Conservation (phyloP, 352 stramenopile species). For the Phytophthora tentaculata region DNA sequence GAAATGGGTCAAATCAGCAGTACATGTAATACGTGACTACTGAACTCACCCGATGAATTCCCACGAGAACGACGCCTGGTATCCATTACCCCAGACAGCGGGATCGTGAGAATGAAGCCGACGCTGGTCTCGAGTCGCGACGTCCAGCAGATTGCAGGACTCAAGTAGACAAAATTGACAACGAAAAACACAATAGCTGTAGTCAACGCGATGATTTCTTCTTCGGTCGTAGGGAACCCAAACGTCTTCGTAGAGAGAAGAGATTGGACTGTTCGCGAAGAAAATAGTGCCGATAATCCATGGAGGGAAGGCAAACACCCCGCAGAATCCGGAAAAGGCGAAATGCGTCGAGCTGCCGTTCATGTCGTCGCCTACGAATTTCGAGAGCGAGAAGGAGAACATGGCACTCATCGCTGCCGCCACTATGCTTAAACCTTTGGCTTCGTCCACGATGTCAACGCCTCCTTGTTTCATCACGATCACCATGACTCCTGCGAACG, state of each 20-base stretch:
- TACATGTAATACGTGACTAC: too few species aligned
- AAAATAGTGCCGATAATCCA: constrained; percentile 35
- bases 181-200: constrained; percentile 36
- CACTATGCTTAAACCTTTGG: neutral
- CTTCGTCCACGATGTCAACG: neutral
- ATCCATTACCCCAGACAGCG: constrained; percentile 52
- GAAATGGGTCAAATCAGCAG: too few species aligned
- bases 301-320: neutral
- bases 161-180: constrained; percentile 40
- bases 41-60: too few species aligned
- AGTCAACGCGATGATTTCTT: neutral
- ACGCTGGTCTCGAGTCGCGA: constrained; percentile 64
- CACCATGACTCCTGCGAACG: neutral
- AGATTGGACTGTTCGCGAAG: neutral
- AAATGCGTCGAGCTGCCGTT: neutral
- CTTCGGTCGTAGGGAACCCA: neutral
- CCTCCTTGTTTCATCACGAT: neutral
- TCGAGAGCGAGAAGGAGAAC: neutral
- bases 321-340: neutral
- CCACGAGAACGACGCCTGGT: constrained; percentile 47
- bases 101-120: constrained; percentile 67
- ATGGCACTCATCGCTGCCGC: neutral
- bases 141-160: constrained; percentile 57
- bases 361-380: neutral
- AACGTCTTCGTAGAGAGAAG: neutral